Evolutionary conservation across 257 asterid genomes (phyloP), one percentile per base, ranked within the genome.

Genomic region (Galeopsis tetrahit): DNA sequence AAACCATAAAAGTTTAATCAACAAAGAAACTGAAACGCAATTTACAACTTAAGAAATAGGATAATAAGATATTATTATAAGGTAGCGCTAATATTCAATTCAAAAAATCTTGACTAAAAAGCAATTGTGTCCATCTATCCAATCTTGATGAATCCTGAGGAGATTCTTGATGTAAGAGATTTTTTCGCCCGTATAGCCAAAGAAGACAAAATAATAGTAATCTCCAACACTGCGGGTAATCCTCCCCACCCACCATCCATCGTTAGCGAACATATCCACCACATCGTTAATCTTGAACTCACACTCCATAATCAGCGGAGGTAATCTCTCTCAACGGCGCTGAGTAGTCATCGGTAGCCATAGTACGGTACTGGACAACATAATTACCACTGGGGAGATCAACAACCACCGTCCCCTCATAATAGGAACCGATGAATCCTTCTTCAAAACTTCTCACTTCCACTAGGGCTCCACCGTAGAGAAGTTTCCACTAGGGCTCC

Each of bases 181-280:
- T 38, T 76, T 75, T 17, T 78, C 86, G 0, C 70, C 73, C 3
- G 77, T 42, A 1, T 39, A 39, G 1, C 62, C 80, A 43, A 82
- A 81, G 56, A 14, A 65, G 9, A 85, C 80, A 32, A 10, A 35
- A 5, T 65, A 79, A 35, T 21, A 21, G 28, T 31, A 5, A 1
- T 62, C 74, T 0, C 28, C 63, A 36, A 43, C 5, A 33, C 46
- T 71, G 3, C 74, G 73, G 36, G 40, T 69, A 36, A 84, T 69
- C 75, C 57, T 69, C 31, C 88, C 88, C 38, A 71, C 77, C 86
- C 86, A 84, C 86, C 88, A 84, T 5, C 88, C 88, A 6, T 77
- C 86, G 38, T 84, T 59, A 17, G 70, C 81, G 46, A 63, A 84
- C 4, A 67, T 84, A 62, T 84, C 88, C 5, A 75, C 86, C 28